phyloP scores from a whole-genome alignment of 1,284 basidiomycete species.

The Boletus smithii region DNA sequence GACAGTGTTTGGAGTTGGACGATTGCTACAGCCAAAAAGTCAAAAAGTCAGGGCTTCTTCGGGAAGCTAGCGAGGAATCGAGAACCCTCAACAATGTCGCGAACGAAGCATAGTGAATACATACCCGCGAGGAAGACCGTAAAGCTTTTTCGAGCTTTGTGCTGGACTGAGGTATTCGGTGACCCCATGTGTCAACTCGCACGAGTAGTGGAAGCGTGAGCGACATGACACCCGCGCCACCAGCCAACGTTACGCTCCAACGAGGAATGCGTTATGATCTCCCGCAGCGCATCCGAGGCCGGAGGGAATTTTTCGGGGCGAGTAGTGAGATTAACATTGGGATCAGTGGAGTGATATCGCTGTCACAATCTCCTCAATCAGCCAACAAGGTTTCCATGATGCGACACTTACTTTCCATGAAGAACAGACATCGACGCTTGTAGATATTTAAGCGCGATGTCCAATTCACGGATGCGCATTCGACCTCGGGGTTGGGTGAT shows the following conservation, averaged over 20 bases:
- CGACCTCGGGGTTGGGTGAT: conserved; percentile 39
- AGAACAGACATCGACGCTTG: conserved; percentile 78
- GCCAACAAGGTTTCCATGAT: background rate
- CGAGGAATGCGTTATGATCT: conserved; percentile 72
- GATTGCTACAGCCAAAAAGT: conserved; percentile 52
- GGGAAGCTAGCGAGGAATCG: conserved; percentile 46
- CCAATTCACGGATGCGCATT: conserved; percentile 43
- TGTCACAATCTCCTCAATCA: conserved; percentile 22
- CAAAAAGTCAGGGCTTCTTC: conserved; percentile 74
- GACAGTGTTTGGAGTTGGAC: conserved; percentile 75
- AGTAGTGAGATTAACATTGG: conserved; percentile 56
- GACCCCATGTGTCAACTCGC: conserved; percentile 64
- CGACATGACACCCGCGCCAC: conserved; percentile 66
- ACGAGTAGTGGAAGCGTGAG: conserved; percentile 79
- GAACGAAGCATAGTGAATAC: conserved; percentile 18
- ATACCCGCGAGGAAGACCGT: conserved; percentile 48
- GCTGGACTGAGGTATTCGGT: conserved; percentile 48
- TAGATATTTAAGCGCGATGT: conserved; percentile 72
- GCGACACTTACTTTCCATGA: conserved; percentile 54
- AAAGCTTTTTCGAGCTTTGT: conserved; percentile 63
- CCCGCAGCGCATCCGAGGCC: conserved; percentile 70
- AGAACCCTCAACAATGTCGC: background rate
- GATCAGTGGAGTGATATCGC: conserved; percentile 61
- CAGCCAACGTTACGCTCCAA: too few species aligned
- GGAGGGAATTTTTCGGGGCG: conserved; percentile 57